Evolutionary conservation across 164 flowering plant genomes (phyloP).

Genomic region (Vitis riparia): DNA sequence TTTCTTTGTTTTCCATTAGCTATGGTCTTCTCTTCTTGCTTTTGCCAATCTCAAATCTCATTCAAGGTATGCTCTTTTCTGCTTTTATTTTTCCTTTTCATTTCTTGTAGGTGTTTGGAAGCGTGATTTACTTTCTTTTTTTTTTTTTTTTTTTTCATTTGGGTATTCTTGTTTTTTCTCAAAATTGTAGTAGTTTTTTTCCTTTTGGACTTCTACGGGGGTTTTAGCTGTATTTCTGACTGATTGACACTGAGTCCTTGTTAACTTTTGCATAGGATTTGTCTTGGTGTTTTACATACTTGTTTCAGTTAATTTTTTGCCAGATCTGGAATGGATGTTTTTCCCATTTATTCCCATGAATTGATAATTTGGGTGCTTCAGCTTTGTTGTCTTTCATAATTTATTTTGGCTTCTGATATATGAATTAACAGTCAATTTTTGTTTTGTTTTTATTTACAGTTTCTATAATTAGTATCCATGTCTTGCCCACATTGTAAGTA

Average conservation of each 20-base stretch:
- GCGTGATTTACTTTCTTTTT: background rate
- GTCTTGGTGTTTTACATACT: background rate
- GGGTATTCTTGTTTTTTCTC: too few relatives aligned
- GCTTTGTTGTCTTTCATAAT: too few relatives aligned
- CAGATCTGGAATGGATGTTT: background rate
- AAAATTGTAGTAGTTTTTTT: too few relatives aligned
- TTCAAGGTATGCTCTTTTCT: constrained; percentile 24
- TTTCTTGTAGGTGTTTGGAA: background rate
- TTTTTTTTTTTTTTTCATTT: too few relatives aligned
- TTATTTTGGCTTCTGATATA: too few relatives aligned
- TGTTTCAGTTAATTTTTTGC: background rate
- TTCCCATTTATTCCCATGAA: background rate
- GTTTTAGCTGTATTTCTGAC: too few relatives aligned
- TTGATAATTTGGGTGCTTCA: background rate
- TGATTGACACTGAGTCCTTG: background rate
- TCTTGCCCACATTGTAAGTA: background rate
- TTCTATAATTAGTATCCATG: background rate
- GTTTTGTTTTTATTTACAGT: background rate
- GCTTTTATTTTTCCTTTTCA: background rate
- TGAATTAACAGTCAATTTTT: background rate
- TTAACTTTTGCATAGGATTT: background rate
- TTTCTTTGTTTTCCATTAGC: constrained; percentile 4
- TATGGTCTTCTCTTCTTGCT: constrained; percentile 38
- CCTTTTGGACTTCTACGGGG: too few relatives aligned
- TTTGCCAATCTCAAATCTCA: constrained; percentile 21